Evolutionary conservation across 2,329 filamentous ascomycete species (phyloP).

Genomic region (Arachnomyces sp.): DNA sequence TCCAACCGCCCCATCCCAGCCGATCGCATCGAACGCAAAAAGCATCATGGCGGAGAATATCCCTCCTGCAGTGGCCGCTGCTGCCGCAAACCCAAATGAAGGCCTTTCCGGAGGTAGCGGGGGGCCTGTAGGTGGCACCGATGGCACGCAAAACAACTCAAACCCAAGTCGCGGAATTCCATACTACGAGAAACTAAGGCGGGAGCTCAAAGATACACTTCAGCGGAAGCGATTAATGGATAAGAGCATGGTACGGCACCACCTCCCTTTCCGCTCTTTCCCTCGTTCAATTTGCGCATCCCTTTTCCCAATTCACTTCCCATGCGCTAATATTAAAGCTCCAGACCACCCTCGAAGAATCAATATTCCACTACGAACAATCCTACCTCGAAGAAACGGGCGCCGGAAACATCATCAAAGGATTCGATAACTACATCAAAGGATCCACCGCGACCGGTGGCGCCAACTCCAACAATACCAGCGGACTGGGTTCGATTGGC

Average conservation of each 20-base stretch:
- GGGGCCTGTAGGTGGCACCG: conserved; percentile 4
- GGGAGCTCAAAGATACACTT: conserved; percentile 58
- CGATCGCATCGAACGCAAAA: not conserved
- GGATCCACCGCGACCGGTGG: conserved; percentile 40
- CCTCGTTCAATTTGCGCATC: not conserved
- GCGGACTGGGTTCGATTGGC: conserved; percentile 15
- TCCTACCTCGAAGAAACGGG: conserved; percentile 84
- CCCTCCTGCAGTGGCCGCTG: conserved; percentile 21
- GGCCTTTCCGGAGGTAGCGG: conserved; percentile 13
- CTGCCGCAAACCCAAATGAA: conserved; percentile 5
- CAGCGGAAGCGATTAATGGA: conserved; percentile 58
- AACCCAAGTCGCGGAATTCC: conserved; percentile 41
- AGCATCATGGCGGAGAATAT: conserved; percentile 35
- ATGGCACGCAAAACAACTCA: conserved; percentile 14
- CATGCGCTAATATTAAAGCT: conserved; percentile 1
- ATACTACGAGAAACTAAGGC: conserved; percentile 65
- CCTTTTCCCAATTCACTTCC: conserved; percentile 9
- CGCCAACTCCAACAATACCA: not conserved
- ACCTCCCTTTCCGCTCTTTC: not conserved
- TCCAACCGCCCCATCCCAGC: not conserved
- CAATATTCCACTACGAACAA: conserved; percentile 74
- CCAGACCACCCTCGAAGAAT: conserved; percentile 61
- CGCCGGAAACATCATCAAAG: conserved; percentile 89
- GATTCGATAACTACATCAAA: conserved; percentile 98
- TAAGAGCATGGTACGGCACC: conserved; percentile 45